Evolutionary conservation across 2,329 filamentous ascomycete species (phyloP).

Genomic region (Scolecobasidium constrictum): DNA sequence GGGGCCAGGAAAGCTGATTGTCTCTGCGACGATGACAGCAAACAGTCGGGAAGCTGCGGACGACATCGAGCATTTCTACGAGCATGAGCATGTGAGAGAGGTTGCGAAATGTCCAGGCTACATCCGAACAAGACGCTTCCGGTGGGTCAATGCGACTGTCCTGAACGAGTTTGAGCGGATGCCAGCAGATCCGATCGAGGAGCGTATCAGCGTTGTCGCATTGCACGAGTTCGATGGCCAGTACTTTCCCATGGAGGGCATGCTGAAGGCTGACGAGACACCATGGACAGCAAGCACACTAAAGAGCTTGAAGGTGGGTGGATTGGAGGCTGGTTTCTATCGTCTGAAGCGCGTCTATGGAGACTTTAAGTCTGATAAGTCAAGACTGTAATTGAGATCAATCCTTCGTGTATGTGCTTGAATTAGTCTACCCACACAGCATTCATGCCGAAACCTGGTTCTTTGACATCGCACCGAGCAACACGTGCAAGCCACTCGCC

Average conservation of each 20-base stretch:
- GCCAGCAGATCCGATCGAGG: not conserved
- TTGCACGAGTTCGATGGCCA: conserved; percentile 9
- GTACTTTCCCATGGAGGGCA: conserved; percentile 3
- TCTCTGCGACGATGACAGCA: conserved; percentile 10
- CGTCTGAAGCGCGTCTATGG: conserved; percentile 11
- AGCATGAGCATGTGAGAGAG: conserved; percentile 14
- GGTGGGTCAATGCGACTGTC: conserved; percentile 13
- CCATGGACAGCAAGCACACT: conserved; percentile 6
- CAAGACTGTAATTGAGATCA: conserved; percentile 2
- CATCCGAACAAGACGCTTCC: conserved; percentile 15
- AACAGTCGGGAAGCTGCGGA: not conserved
- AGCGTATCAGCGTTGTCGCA: conserved; percentile 1
- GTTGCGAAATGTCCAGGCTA: conserved; percentile 13
- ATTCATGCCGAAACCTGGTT: conserved; percentile 93
- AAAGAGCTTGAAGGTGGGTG: not conserved
- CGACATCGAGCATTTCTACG: conserved; percentile 18
- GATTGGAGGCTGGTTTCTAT: conserved; percentile 9
- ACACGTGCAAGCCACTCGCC: conserved; percentile 72
- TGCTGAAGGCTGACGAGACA: conserved; percentile 10
- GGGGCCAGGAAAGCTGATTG: conserved; percentile 10
- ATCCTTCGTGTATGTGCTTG: no score
- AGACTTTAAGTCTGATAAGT: not conserved
- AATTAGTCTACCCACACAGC: conserved; percentile 95
- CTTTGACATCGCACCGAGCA: conserved; percentile 63
- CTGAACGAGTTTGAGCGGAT: conserved; percentile 15